These are phyloP conservation scores for Pseudogymnoascus sp. DNA, from an alignment of 2,329 filamentous ascomycete genomes.

Conservation along the genomic window DNA sequence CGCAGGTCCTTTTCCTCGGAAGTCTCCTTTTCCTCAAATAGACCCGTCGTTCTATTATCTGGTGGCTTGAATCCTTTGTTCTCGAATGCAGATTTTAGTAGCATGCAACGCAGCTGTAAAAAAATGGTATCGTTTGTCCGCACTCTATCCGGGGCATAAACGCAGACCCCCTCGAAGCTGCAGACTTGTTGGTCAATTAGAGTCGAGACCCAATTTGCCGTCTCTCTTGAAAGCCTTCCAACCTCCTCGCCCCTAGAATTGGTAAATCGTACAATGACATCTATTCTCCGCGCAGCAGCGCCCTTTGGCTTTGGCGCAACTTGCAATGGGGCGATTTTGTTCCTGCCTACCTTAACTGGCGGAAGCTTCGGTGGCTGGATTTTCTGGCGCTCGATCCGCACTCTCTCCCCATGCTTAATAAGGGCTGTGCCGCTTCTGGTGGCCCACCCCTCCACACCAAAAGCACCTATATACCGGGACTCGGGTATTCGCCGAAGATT, in stretches of 20 bases:
- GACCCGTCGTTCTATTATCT: conserved; percentile 61
- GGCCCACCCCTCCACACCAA: conserved; percentile 87
- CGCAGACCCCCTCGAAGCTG: conserved; percentile 77
- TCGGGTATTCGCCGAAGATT: conserved; percentile 34
- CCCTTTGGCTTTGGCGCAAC: conserved; percentile 26
- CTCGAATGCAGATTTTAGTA: conserved; percentile 70
- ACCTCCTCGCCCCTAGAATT: conserved; percentile 73
- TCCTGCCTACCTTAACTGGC: conserved; percentile 39
- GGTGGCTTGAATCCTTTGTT: conserved; percentile 53
- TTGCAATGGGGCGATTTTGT: conserved; percentile 23
- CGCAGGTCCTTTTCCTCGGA: conserved; percentile 76
- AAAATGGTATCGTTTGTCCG: conserved; percentile 93
- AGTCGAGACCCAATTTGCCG: conserved; percentile 84
- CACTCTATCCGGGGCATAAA: conserved; percentile 79
- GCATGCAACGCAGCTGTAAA: conserved; percentile 71
- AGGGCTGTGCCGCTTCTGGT: conserved; percentile 73
- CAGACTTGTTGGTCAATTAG: conserved; percentile 87
- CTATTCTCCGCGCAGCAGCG: conserved; percentile 57
- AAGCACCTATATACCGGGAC: conserved; percentile 77
- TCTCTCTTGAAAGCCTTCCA: conserved; percentile 78
- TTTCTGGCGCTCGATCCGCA: conserved; percentile 81
- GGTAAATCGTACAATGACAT: conserved; percentile 88
- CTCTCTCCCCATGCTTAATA: conserved; percentile 71
- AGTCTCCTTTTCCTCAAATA: conserved; percentile 83
- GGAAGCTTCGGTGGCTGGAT: conserved; percentile 51